Evolutionary conservation across 352 stramenopile species (phyloP).

Genomic region (Albugo laibachii): DNA sequence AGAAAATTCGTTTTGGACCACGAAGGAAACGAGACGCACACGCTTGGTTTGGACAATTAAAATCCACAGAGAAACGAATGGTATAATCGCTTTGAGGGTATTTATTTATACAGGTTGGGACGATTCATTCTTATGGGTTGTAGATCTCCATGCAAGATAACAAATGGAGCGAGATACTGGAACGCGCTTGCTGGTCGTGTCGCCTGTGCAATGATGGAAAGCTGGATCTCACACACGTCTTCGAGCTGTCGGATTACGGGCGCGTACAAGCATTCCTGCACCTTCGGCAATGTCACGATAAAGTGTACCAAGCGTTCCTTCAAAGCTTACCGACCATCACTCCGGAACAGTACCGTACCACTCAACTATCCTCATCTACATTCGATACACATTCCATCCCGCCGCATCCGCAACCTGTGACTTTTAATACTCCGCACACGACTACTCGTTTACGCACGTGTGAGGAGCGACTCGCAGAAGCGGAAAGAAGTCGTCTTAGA

Average conservation of each 20-base stretch:
- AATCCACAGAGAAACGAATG: constrained; percentile 74
- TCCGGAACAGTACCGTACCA: neutral
- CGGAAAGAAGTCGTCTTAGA: constrained; percentile 33
- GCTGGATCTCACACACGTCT: constrained; percentile 33
- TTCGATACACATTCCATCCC: too few species aligned
- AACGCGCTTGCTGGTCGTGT: constrained; percentile 54
- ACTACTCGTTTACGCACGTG: neutral
- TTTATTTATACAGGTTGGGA: neutral
- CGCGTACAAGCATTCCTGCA: constrained; percentile 39
- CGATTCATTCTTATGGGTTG: neutral
- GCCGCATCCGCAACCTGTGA: too few species aligned
- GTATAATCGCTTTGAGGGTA: constrained; percentile 8
- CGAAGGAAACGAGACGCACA: constrained; percentile 45
- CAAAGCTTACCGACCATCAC: neutral
- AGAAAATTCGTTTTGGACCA: constrained; percentile 44
- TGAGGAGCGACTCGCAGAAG: constrained; percentile 21
- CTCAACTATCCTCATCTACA: neutral
- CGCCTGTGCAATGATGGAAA: constrained; percentile 37
- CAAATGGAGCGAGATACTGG: constrained; percentile 61
- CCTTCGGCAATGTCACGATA: constrained; percentile 32
- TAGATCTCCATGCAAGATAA: constrained; percentile 76
- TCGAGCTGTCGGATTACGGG: constrained; percentile 37
- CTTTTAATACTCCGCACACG: neutral
- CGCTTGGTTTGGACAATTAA: constrained; percentile 53
- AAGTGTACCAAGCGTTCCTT: constrained; percentile 29